These are phyloP conservation scores for Haplosporangium sp. DNA, from an alignment of 371 early-diverging fungal species.

Conservation along the genomic window DNA sequence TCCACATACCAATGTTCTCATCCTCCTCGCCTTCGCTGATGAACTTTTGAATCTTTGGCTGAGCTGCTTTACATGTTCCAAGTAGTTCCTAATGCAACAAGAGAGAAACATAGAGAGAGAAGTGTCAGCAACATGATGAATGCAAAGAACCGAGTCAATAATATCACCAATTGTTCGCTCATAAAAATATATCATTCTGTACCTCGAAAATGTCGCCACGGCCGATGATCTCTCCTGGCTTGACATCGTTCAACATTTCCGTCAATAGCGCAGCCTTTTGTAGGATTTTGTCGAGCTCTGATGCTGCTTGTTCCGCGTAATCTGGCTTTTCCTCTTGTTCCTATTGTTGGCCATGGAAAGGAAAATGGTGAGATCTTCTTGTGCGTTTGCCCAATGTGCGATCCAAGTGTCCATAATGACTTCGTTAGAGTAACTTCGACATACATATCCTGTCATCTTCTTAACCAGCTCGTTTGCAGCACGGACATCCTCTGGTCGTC, in stretches of 20 bases:
- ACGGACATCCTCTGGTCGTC: constrained; percentile 90
- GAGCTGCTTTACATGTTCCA: constrained; percentile 65
- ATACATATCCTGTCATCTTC: constrained; percentile 94
- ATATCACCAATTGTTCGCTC: neutral
- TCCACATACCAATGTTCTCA: constrained; percentile 65
- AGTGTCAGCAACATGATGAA: neutral
- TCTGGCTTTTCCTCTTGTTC: constrained; percentile 82
- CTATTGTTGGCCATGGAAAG: constrained; percentile 40
- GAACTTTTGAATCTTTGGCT: constrained; percentile 78
- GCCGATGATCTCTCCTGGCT: constrained; percentile 73
- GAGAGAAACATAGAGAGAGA: no score
- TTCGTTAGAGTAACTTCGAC: constrained; percentile 9
- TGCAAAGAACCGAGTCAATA: neutral
- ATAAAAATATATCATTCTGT: neutral
- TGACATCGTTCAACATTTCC: constrained; percentile 78
- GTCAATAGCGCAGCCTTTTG: constrained; percentile 81
- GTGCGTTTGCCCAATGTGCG: neutral
- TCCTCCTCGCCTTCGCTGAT: constrained; percentile 74
- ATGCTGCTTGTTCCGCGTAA: constrained; percentile 83
- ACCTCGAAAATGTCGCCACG: constrained; percentile 69
- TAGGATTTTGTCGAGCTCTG: constrained; percentile 86
- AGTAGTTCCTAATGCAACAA: constrained; percentile 60
- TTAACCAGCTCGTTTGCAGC: constrained; percentile 98
- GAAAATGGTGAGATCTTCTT: neutral
- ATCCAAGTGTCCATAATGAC: neutral